Base-by-base conservation (phyloP, 2,329 filamentous ascomycete species). In the Beauveria bassiana region DNA sequence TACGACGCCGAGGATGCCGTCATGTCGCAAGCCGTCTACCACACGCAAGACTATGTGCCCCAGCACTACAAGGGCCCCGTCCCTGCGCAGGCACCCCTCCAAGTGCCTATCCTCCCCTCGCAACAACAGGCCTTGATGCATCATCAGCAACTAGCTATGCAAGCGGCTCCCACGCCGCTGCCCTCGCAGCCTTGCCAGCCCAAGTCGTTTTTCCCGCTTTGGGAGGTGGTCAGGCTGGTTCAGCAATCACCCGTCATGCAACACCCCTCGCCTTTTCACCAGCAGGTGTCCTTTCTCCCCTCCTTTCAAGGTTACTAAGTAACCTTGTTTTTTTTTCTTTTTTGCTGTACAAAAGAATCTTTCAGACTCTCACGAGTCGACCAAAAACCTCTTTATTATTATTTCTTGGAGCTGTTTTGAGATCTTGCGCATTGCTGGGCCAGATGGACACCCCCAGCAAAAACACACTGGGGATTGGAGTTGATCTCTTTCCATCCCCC, bases 201-300 rank as follows among this genome's bases (percentile, higher is more conserved):
- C 59, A 82, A 81, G 67, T 79, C 80, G 53, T 76, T 75, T 66
- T 75, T 81, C 61, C 77, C 78, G 9, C 75, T 80, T 61, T 81
- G 79, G 79, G 80, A 81, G 63, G 72, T 82, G 68, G 75, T 82
- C 61, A 79, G 79, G 71, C 81, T 82, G 70, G 78, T 79, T 63
- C 79, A 79, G 68, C 78, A 79, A 63, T 71, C 74, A 56, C 77
- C 79, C 26, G 75, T 75, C 54, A 73, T 80, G 45, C 80, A 81
- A 64, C 77, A 81, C 61, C 75, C 79, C 62, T 72, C 78, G 54
- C 75, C 79, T 26, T 82, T 83, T 62, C 80, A 82, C 63, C 78
- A 80, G 51, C 81, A 81, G 70, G 77, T 82, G 62, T 77, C 79
- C 40, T 73, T 83, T 58, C 77, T 84, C 66, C 73, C 77, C 55